Evolutionary conservation across 1,139 yeast species (phyloP), one percentile per base, ranked within the genome.

Genomic region (Magnusiomyces fungicola): DNA sequence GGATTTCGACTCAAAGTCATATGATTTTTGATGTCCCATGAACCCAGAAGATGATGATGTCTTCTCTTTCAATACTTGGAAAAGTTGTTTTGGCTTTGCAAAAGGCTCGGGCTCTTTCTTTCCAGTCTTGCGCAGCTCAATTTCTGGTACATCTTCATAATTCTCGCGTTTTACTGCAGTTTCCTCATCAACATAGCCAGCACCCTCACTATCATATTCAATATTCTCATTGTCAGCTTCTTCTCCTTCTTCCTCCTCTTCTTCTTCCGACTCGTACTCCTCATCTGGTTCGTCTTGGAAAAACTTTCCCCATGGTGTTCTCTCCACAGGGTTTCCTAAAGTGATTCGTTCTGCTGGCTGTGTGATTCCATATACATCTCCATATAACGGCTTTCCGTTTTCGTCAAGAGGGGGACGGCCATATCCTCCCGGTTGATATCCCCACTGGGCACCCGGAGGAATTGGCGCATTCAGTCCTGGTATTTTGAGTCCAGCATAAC

Each of bases 401-500:
- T 63, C 66, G 46, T 66, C 68, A 18, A 61, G 52, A 6, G 69
- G 71, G 19, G 73, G 68, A 41, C 61, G 58, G 3, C 76, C 78
- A 58, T 70, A 72, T 7, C 70, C 71, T 41, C 73, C 72, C 3
- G 73, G 69, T 51, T 69, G 71, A 53, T 63, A 64, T 9, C 69
- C 67, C 65, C 68, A 67, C 46, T 63, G 67, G 6, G 69, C 68
- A 12, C 70, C 71, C 1, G 63, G 54, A 1, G 73, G 73, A 36
- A 66, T 59, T 2, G 71, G 69, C 0, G 69, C 69, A 53, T 74
- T 76, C 45, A 68, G 66, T 55, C 85, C 72, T 58, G 75, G 88
- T 5, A 87, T 76, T 30, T 73, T 66, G 62, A 87, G 69, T 33
- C 79, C 74, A 2, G 81, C 80, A 64, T 89, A 92, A 16, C 90